Conservation (phyloP, 192 early-diverging fungal species). For the Haplosporangium gracile region DNA sequence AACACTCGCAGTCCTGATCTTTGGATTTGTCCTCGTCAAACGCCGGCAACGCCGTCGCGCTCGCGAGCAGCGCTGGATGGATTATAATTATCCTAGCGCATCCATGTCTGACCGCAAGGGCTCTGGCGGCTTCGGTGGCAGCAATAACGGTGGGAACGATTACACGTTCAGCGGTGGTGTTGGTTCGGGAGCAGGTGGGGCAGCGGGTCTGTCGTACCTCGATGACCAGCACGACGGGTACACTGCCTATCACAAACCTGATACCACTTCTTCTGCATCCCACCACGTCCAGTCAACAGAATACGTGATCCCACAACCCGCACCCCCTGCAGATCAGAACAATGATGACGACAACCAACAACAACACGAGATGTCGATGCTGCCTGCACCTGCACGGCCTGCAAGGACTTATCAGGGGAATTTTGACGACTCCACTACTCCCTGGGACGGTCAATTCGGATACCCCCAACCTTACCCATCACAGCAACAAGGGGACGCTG, state of each 20-base stretch:
- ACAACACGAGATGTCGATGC: neutral
- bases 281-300: neutral
- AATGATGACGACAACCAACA: neutral
- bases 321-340: neutral
- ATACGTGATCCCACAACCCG: neutral
- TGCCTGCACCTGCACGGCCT: neutral
- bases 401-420: neutral
- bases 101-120: neutral
- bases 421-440: neutral
- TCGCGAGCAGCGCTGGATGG: conserved; percentile 4
- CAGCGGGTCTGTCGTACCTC: neutral
- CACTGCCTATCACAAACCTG: neutral
- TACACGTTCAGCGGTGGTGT: neutral
- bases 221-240: neutral
- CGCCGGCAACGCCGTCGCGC: neutral
- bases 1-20: neutral
- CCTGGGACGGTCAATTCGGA: neutral
- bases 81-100: neutral
- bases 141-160: neutral
- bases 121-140: neutral
- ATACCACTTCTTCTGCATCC: neutral
- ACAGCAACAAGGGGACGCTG: neutral
- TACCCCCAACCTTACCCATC: neutral
- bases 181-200: neutral
- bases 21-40: conserved; percentile 7